Conservation (phyloP, 352 stramenopile species). For the Phytophthora vignae region DNA sequence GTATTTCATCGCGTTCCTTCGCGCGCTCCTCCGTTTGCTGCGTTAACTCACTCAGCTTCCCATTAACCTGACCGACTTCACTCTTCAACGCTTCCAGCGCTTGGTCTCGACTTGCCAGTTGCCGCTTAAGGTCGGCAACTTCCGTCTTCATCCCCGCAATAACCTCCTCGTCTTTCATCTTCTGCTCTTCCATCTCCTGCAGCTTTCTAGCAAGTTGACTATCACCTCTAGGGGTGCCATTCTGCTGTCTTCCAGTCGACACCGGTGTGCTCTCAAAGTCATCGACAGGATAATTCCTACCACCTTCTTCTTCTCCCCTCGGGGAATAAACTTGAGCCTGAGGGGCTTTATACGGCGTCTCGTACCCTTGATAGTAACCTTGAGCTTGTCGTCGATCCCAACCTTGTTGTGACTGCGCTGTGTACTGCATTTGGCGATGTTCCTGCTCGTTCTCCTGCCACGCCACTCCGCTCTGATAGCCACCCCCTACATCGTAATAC, state of each 20-base stretch:
- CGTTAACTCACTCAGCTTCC: conserved; percentile 28
- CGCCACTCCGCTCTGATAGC: conserved; percentile 31
- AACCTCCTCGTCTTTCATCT: conserved; percentile 34
- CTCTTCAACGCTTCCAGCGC: conserved; percentile 23
- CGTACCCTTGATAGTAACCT: conserved; percentile 36
- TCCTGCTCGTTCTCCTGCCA: conserved; percentile 38
- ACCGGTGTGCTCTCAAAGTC: conserved; percentile 16
- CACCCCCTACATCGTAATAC: conserved; percentile 43
- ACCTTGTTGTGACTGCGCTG: conserved; percentile 23
- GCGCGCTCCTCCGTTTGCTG: conserved; percentile 30
- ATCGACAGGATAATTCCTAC: conserved; percentile 21
- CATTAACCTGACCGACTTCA: conserved; percentile 30
- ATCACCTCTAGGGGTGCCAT: conserved; percentile 18
- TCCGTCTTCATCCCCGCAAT: conserved; percentile 33
- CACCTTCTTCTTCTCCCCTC: conserved; percentile 12
- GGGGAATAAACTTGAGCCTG: conserved; percentile 32
- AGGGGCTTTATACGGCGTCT: conserved; percentile 28
- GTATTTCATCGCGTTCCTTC: conserved; percentile 40
- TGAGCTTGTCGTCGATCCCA: conserved; percentile 32
- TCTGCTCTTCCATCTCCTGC: conserved; percentile 45
- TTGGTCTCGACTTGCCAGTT: conserved; percentile 39
- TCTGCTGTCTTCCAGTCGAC: conserved; percentile 22
- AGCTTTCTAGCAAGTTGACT: conserved; percentile 31
- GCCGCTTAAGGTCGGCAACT: conserved; percentile 25
- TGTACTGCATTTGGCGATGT: conserved; percentile 32